Evolutionary conservation across 495 filamentous ascomycete species (phyloP).

Genomic region (Aspergillus bertholletiae): DNA sequence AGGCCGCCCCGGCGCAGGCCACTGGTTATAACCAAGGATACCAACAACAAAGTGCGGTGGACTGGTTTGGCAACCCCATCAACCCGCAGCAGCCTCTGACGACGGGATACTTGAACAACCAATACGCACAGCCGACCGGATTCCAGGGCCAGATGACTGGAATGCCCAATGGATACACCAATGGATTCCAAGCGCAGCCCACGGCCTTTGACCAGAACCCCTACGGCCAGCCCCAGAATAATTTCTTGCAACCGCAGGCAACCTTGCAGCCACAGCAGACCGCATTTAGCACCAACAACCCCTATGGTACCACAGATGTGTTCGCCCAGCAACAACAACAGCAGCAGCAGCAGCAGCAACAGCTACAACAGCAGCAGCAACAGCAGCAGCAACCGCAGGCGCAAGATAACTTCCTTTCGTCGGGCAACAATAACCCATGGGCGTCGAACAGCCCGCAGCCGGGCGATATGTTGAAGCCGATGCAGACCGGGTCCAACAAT

Average conservation of each 20-base stretch:
- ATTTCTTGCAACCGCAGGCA: slow-evolving; percentile 47
- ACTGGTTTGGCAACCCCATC: slow-evolving; percentile 95
- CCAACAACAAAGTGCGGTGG: slow-evolving; percentile 90
- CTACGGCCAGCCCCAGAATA: slow-evolving; percentile 48
- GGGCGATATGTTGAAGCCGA: slow-evolving; percentile 43
- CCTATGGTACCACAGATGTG: slow-evolving; percentile 52
- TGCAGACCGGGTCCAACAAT: slow-evolving; percentile 90
- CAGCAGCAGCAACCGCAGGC: slow-evolving; percentile 22
- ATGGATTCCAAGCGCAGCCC: slow-evolving; percentile 52
- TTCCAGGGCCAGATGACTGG: slow-evolving; percentile 64
- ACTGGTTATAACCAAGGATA: slow-evolving; percentile 95
- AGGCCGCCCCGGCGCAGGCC: slow-evolving; percentile 63
- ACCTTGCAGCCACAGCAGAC: slow-evolving; percentile 69
- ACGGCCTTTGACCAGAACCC: slow-evolving; percentile 59
- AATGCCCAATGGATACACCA: slow-evolving; percentile 59
- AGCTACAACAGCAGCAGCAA: slow-evolving; percentile 30
- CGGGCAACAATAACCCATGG: slow-evolving; percentile 85
- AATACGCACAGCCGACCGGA: slow-evolving; percentile 71
- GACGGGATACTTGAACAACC: slow-evolving; percentile 81
- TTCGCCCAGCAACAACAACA: slow-evolving; percentile 46
- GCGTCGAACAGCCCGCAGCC: slow-evolving; percentile 41
- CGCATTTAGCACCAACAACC: slow-evolving; percentile 65
- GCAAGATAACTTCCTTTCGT: slow-evolving; percentile 58
- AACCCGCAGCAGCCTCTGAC: slow-evolving; percentile 68
- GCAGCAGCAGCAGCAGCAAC: slow-evolving; percentile 42